A percentile compares a stretch with the other conserved stretches of the same genome.
These are phyloP conservation scores for Colletotrichum chlorophyti DNA, from an alignment of 2,329 filamentous ascomycete species.

Conservation along the genomic window DNA sequence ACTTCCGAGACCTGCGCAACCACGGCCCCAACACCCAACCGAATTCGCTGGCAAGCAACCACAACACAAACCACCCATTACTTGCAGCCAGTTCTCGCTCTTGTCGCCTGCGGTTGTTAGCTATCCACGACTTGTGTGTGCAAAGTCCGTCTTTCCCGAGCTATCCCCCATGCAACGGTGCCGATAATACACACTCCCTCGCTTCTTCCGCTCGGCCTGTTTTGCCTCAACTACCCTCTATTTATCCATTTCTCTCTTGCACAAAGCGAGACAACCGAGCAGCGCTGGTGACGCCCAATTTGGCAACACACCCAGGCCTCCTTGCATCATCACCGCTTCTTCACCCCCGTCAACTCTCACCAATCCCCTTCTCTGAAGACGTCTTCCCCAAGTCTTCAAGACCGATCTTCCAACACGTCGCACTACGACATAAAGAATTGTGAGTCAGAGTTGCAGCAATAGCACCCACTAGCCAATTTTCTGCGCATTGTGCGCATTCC, in stretches of 20 bases:
- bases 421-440: conserved; percentile 25
- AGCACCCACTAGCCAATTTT: conserved; percentile 26
- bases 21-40: conserved; percentile 17
- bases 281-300: conserved; percentile 45
- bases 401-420: conserved; percentile 25
- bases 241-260: conserved; percentile 33
- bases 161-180: conserved; percentile 29
- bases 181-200: conserved; percentile 36
- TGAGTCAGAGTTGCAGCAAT: conserved; percentile 31
- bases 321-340: conserved; percentile 32
- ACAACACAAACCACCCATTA: too few relatives aligned
- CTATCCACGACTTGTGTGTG: too few relatives aligned
- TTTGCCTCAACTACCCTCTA: conserved; percentile 30
- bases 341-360: conserved; percentile 28
- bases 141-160: conserved; percentile 16
- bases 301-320: conserved; percentile 36
- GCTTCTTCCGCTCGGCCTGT: conserved; percentile 32
- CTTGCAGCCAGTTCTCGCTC: too few relatives aligned
- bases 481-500: conserved; percentile 10
- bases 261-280: conserved; percentile 40
- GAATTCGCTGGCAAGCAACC: neutral
- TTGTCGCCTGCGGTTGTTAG: conserved; percentile 15
- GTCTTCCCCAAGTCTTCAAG: conserved; percentile 15
- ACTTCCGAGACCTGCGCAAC: conserved; percentile 31
- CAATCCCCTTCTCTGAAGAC: conserved; percentile 25